Evolutionary conservation across 1,139 yeast species (phyloP).

Genomic region (Debaryomyces udenii): DNA sequence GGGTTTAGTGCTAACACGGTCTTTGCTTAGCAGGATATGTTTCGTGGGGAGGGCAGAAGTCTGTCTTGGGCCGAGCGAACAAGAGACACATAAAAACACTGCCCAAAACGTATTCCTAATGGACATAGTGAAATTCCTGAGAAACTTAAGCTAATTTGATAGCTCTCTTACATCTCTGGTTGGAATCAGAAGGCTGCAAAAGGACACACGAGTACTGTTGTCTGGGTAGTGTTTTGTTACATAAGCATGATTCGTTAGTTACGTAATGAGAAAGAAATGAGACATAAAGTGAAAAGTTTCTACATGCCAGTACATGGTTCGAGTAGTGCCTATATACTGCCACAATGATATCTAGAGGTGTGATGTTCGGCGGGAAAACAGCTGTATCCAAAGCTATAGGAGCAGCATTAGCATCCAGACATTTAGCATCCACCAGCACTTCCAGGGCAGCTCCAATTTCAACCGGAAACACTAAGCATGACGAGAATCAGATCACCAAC

Average conservation of each 20-base stretch:
- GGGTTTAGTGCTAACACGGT: too few relatives aligned
- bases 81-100: too few relatives aligned
- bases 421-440: not conserved
- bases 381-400: constrained; percentile 3
- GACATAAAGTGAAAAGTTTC: constrained; percentile 8
- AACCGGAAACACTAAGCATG: not conserved
- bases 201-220: too few relatives aligned
- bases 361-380: constrained; percentile 3
- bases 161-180: too few relatives aligned
- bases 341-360: constrained; percentile 8
- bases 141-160: too few relatives aligned
- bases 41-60: too few relatives aligned
- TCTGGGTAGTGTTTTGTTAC: not conserved
- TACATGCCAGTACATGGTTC: not conserved
- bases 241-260: not conserved
- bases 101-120: too few relatives aligned
- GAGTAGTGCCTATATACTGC: too few relatives aligned
- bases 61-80: too few relatives aligned
- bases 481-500: constrained; percentile 6
- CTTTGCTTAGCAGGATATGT: too few relatives aligned
- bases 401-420: not conserved
- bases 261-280: not conserved
- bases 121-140: too few relatives aligned
- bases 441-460: constrained; percentile 1
- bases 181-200: too few relatives aligned